These are phyloP conservation scores for Kuraishia ogatae DNA, from an alignment of 805 yeast genomes.

Conservation along the genomic window DNA sequence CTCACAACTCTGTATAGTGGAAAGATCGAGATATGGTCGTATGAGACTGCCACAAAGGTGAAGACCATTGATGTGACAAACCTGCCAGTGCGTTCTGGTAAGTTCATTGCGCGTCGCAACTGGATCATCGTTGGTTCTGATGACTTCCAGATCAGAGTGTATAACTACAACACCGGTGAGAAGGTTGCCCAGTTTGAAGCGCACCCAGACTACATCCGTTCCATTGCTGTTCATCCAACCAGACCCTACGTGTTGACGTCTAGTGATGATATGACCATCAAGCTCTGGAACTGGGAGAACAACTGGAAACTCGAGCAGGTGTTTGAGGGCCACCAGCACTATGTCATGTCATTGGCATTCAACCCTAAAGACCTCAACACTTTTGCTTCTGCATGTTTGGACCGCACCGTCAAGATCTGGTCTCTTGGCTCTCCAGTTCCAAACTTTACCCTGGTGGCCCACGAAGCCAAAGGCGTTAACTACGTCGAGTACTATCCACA, in stretches of 20 bases:
- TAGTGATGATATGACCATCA: constrained; percentile 86
- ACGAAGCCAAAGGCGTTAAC: constrained; percentile 89
- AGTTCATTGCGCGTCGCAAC: constrained; percentile 89
- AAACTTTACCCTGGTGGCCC: constrained; percentile 86
- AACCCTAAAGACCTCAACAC: constrained; percentile 97
- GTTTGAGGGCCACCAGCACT: constrained; percentile 94
- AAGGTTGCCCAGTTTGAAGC: constrained; percentile 94
- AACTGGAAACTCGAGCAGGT: constrained; percentile 85
- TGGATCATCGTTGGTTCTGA: constrained; percentile 97
- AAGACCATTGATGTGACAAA: constrained; percentile 92
- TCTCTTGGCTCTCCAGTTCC: constrained; percentile 80
- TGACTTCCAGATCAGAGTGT: constrained; percentile 90
- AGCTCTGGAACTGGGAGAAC: constrained; percentile 96
- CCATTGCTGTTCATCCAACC: constrained; percentile 89
- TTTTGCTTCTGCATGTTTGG: constrained; percentile 95
- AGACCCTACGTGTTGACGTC: constrained; percentile 85
- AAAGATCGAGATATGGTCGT: constrained; percentile 87
- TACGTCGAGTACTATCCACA: constrained; percentile 96
- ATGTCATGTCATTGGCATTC: constrained; percentile 88
- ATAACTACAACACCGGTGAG: constrained; percentile 92
- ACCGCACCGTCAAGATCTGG: constrained; percentile 96
- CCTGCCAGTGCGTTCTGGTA: constrained; percentile 93
- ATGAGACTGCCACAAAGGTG: constrained; percentile 76
- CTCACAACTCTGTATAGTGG: constrained; percentile 88
- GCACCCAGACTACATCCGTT: constrained; percentile 93